phyloP scores from a whole-genome alignment of 2,329 filamentous ascomycete genomes.

The Paracorniculantispora psalliotae region DNA sequence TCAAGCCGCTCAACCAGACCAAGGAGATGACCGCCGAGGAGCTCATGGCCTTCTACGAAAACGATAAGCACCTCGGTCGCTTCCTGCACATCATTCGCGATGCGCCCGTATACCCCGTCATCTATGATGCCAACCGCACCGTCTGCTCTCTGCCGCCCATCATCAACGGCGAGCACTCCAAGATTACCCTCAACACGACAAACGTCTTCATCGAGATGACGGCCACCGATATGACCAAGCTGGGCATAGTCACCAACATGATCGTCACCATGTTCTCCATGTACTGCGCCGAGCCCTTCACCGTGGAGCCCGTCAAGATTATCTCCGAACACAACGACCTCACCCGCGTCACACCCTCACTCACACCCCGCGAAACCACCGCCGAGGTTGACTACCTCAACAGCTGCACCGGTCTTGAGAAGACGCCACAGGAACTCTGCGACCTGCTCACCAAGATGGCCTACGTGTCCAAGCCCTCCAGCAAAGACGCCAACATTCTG shows the following conservation, averaged over 20 bases:
- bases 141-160: conserved; percentile 95
- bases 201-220: conserved; percentile 98
- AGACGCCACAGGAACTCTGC: conserved; percentile 71
- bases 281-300: conserved; percentile 84
- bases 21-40: conserved; percentile 82
- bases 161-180: conserved; percentile 96
- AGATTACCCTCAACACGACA: conserved; percentile 84
- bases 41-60: conserved; percentile 93
- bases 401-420: conserved; percentile 76
- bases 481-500: conserved; percentile 62
- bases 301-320: conserved; percentile 89
- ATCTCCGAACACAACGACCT: conserved; percentile 86
- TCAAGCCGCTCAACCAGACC: conserved; percentile 84
- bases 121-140: conserved; percentile 80
- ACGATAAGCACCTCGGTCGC: conserved; percentile 83
- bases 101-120: conserved; percentile 89
- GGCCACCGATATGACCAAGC: conserved; percentile 90
- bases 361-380: conserved; percentile 69
- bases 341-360: conserved; percentile 73
- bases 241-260: conserved; percentile 93
- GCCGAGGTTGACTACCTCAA: conserved; percentile 94
- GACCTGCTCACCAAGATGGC: conserved; percentile 85
- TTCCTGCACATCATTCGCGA: conserved; percentile 94
- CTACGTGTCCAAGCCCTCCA: conserved; percentile 71
- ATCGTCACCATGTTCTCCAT: conserved; percentile 96